Conservation (phyloP, 164 flowering plant species). For the Chloranthus sessilifolius region DNA sequence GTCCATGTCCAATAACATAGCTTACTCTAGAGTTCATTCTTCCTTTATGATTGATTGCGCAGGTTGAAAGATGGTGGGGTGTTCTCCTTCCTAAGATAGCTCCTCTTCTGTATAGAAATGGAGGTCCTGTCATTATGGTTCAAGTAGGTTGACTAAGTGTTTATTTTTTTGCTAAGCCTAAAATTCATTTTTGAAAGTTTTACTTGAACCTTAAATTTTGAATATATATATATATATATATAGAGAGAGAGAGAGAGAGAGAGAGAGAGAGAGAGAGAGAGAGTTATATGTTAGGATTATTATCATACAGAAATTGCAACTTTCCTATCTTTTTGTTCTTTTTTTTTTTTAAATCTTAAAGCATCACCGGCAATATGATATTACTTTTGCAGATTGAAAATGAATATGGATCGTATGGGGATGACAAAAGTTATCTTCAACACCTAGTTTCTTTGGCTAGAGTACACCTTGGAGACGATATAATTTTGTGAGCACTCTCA, state of each 20-base stretch:
- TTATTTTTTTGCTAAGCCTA: background rate
- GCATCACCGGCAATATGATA: background rate
- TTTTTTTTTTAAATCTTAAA: background rate
- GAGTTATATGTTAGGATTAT: no score
- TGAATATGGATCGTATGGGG: constrained; percentile 94
- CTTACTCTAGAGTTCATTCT: background rate
- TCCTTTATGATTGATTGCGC: constrained; percentile 10
- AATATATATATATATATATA: background rate
- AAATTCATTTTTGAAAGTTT: background rate
- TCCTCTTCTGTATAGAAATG: constrained; percentile 76
- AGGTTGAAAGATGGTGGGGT: constrained; percentile 95
- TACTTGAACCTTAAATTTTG: background rate
- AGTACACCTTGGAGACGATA: constrained; percentile 56
- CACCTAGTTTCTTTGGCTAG: constrained; percentile 67
- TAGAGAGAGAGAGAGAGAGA: no score
- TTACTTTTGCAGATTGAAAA: constrained; percentile 75
- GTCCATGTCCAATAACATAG: no score
- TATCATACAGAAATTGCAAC: background rate
- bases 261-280: no score
- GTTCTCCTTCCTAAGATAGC: constrained; percentile 64
- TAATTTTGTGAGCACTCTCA: constrained; percentile 49
- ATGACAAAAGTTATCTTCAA: constrained; percentile 76
- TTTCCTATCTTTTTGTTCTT: background rate
- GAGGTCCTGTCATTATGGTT: constrained; percentile 95
- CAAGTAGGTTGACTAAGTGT: constrained; percentile 46